Conservation (phyloP, 2,329 filamentous ascomycete species). For the Aspergillus spinulosporus region DNA sequence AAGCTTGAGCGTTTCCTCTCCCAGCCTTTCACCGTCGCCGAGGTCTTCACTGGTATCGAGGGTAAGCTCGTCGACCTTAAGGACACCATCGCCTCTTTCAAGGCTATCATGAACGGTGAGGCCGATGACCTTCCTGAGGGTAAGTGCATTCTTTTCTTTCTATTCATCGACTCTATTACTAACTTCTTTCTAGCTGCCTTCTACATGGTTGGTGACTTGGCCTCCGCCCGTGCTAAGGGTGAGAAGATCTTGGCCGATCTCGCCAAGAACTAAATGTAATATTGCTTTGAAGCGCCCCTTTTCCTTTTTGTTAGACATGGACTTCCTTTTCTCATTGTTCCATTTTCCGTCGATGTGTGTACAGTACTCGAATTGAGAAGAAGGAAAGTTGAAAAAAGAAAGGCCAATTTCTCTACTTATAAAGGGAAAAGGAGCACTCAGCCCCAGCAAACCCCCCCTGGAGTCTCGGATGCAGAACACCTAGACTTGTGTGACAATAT, state of each 20-base stretch:
- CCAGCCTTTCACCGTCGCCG: slow-evolving; percentile 93
- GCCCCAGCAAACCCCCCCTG: slow-evolving; percentile 10
- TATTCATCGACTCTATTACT: background rate
- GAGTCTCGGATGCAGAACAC: slow-evolving; percentile 31
- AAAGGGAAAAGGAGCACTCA: slow-evolving; percentile 24
- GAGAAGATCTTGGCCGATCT: slow-evolving; percentile 99
- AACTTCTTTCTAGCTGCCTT: slow-evolving; percentile 59
- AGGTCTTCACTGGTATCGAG: slow-evolving; percentile 77
- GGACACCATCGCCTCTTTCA: slow-evolving; percentile 97
- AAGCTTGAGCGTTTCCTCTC: slow-evolving; percentile 99
- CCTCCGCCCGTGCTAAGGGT: slow-evolving; percentile 90
- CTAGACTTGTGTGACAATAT: slow-evolving; percentile 41
- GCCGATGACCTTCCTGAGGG: slow-evolving; percentile 93
- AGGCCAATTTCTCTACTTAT: slow-evolving; percentile 16
- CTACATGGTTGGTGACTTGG: slow-evolving; percentile 99
- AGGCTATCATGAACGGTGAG: slow-evolving; percentile 93
- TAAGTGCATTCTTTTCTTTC: slow-evolving; percentile 45
- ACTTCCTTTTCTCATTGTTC: slow-evolving; percentile 36
- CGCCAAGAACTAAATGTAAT: slow-evolving; percentile 58
- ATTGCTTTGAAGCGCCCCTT: slow-evolving; percentile 43
- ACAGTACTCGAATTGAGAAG: slow-evolving; percentile 43
- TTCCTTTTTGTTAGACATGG: slow-evolving; percentile 33
- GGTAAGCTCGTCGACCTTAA: slow-evolving; percentile 96
- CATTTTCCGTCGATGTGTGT: slow-evolving; percentile 43
- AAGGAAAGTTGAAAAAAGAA: slow-evolving; percentile 31